Base-by-base conservation (phyloP, 805 yeast species). In the Wickerhamiella brachini region DNA sequence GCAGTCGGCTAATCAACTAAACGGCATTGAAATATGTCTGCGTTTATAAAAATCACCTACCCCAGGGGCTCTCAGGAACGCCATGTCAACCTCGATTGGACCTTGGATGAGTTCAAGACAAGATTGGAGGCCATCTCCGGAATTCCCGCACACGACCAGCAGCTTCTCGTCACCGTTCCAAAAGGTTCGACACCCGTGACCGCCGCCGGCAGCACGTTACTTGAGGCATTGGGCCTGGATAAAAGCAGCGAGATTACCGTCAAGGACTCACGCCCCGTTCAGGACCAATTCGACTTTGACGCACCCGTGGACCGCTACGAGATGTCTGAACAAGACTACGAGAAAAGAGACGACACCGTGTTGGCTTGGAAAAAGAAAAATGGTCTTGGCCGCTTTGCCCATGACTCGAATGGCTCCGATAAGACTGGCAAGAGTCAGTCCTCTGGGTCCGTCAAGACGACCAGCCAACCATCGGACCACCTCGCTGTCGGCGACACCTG, bases 121-220 rank as follows among this genome's bases (percentile, higher is more conserved):
- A 72, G 76, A 51, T 64, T 86, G 10, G 93, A 84, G 58, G 72
- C 70, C 37, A 77, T 85, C 54, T 84, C 95, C 0, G 95, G 95
- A 2, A 76, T 86, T 24, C 78, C 80, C 4, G 81, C 85, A 2
- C 54, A 60, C 13, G 68, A 63, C 53, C 95, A 54, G 61, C 61
- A 23, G 52, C 62, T 58, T 72, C 68, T 48, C 61, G 62, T 62
- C 47, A 54, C 31, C 63, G 65, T 54, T 10, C 42, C 56, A 5
- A 38, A 46, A 9, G 53, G 58, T 7, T 45, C 45, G 37, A n/a
- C 41, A 10, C 51, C 54, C 2, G 31, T 39, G 26, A 24, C 46
- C 10, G 47, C 34, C 4, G 52, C 45, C 47, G 54, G 54, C 5
- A 57, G 52, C 29, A 45, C 51, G 26, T 50, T 55, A 0, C 50